These are phyloP conservation scores for Clonostachys chloroleuca DNA, from an alignment of 2,329 filamentous ascomycete genomes.

Conservation along the genomic window DNA sequence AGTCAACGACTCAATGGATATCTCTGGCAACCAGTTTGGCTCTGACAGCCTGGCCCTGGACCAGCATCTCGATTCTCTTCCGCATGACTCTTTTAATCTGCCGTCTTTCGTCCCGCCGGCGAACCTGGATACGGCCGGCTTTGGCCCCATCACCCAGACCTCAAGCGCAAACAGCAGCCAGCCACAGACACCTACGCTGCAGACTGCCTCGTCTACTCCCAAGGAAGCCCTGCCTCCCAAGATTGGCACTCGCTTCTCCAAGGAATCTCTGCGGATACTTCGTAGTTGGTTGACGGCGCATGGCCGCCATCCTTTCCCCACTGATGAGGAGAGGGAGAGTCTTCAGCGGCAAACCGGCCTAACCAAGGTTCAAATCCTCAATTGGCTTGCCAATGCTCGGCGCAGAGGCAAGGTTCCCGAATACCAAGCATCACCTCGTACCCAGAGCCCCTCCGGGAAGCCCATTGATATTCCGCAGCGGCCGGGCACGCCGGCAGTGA, in stretches of 20 bases:
- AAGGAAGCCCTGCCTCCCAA: conserved; percentile 1
- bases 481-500: conserved; percentile 22
- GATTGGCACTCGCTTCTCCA: conserved; percentile 42
- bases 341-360: conserved; percentile 71
- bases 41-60: too few species aligned
- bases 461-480: conserved; percentile 53
- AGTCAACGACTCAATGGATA: too few species aligned
- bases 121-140: too few species aligned
- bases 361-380: conserved; percentile 73
- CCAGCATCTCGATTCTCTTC: too few species aligned
- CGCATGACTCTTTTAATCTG: too few species aligned
- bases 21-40: too few species aligned
- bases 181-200: too few species aligned
- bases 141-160: too few species aligned
- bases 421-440: conserved; percentile 54
- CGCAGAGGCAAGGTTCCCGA: conserved; percentile 69
- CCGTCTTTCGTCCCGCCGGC: too few species aligned
- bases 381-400: conserved; percentile 85
- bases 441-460: conserved; percentile 1
- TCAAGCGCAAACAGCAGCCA: too few species aligned
- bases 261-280: conserved; percentile 69
- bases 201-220: too few species aligned
- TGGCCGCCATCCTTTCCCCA: conserved; percentile 75
- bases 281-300: conserved; percentile 78
- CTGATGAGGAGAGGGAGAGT: conserved; percentile 73